Evolutionary conservation across 345 rosid genomes (phyloP).

Genomic region (Pugionium cornutum): DNA sequence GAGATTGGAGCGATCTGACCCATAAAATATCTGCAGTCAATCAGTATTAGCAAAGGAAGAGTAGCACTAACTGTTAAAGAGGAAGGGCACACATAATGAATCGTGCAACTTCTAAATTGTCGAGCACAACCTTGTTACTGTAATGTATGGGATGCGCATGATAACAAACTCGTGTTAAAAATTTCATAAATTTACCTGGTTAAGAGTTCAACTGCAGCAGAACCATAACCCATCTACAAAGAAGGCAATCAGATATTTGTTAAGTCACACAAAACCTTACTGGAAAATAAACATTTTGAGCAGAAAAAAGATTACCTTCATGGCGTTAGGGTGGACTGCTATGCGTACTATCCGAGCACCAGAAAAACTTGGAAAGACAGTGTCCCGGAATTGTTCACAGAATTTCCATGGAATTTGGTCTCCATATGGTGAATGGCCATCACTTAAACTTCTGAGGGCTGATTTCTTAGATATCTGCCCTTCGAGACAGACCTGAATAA

Average conservation of each 20-base stretch:
- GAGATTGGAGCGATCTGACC: conserved; percentile 77
- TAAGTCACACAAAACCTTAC: conserved; percentile 25
- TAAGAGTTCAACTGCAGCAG: conserved; percentile 83
- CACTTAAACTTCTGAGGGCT: conserved; percentile 64
- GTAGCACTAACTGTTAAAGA: too few relatives aligned
- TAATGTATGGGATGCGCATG: too few relatives aligned
- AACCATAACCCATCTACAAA: conserved; percentile 89
- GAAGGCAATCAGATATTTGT: conserved; percentile 20
- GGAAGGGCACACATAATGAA: too few relatives aligned
- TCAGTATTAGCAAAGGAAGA: not conserved
- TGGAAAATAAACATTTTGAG: too few relatives aligned
- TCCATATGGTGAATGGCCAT: too few relatives aligned
- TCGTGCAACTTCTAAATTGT: too few relatives aligned
- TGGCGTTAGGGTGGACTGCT: too few relatives aligned
- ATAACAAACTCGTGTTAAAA: too few relatives aligned
- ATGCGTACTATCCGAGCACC: too few relatives aligned
- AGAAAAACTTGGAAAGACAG: conserved; percentile 79
- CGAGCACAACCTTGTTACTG: too few relatives aligned
- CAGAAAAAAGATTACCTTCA: conserved; percentile 67
- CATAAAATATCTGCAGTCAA: conserved; percentile 68
- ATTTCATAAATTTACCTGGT: conserved; percentile 55
- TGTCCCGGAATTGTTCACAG: conserved; percentile 76
- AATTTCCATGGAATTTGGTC: too few relatives aligned
- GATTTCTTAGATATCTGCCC: conserved; percentile 90
- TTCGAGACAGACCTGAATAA: conserved; percentile 76